Percentiles rank a stretch among this genome's conserved stretches.
These are phyloP conservation scores for Primulina tabacum DNA, from an alignment of 257 asterid genomes.

Conservation along the genomic window DNA sequence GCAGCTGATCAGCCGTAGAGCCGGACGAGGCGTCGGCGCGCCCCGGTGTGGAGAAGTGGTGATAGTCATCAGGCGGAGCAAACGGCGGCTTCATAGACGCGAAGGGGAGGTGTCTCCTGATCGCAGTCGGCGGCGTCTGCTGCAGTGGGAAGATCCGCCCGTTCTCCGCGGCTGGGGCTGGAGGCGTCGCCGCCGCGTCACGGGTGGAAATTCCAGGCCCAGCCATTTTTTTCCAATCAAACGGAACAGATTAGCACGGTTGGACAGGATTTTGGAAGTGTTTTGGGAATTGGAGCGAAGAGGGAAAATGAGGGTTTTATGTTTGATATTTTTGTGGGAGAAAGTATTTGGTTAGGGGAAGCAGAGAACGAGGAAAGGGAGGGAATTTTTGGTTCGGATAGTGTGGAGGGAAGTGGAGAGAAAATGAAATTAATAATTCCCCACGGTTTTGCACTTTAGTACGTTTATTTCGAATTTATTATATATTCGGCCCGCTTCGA, in stretches of 20 bases:
- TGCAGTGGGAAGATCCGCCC: conserved; percentile 40
- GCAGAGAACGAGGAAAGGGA: conserved; percentile 78
- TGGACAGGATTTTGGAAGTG: conserved; percentile 3
- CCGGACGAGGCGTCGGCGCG: conserved; percentile 37
- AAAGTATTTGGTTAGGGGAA: conserved; percentile 20
- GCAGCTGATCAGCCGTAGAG: conserved; percentile 47
- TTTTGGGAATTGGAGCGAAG: conserved; percentile 20
- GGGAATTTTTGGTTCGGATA: conserved; percentile 90
- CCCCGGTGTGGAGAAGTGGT: conserved; percentile 62
- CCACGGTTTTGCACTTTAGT: conserved; percentile 27
- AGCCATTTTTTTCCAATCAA: conserved; percentile 38
- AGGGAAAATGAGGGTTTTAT: conserved; percentile 29
- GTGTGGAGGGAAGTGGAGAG: conserved; percentile 84
- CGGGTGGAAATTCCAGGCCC: conserved; percentile 48
- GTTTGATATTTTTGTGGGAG: conserved; percentile 19
- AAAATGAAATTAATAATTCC: conserved; percentile 18
- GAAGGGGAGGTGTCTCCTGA: conserved; percentile 72
- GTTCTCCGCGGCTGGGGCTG: conserved; percentile 32
- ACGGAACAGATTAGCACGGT: not conserved
- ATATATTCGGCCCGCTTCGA: not conserved
- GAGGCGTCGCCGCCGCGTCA: conserved; percentile 44
- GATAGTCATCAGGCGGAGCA: conserved; percentile 60
- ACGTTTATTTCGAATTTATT: conserved; percentile 3
- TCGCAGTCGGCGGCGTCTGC: conserved; percentile 47
- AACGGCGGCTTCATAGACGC: conserved; percentile 82